Evolutionary conservation across 2,329 filamentous ascomycete species (phyloP), one percentile per base, ranked within the genome.

Genomic region (Zarea fungicola): DNA sequence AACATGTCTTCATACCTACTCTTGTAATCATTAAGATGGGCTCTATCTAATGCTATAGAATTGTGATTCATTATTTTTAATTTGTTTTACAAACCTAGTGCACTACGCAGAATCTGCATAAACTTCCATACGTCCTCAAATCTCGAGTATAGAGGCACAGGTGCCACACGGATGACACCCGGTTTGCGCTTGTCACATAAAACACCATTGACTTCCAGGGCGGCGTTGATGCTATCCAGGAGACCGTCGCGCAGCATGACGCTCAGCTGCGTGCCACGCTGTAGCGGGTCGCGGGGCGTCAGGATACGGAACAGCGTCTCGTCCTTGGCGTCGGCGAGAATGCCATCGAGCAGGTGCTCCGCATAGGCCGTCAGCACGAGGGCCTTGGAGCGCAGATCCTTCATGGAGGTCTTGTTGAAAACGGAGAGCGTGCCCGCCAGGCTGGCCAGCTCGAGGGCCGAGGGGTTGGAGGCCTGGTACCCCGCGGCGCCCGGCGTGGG

Each of bases 131-230:
- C 83, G 58, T 96, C 90, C 51, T 75, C 73, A 62, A 87, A 95
- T 0, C 78, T 81, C 60, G 92, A 92, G 67, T 95, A 96, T 56
- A 96, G 65, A 8, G 90, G 89, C 35, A 87, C 85, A 1, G 91
- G 90, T 2, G 90, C 89, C 1, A 95, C 82, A 2, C 90, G 75
- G 43, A 96, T 84, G 14, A 96, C 90, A 62, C 91, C 84, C 1
- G 91, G 90, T 64, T 87, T 88, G 51, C 90, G 75, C 74, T 93
- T 87, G 62, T 96, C 90, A 31, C 87, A 82, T 1, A 95, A 78
- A 3, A 93, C 82, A 1, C 85, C 87, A 2, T 79, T 76, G 11
- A 79, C 75, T 56, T 87, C 80, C 23, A 96, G 64, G 23, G 74
- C 75, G 36, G 72, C 69, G 51, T 81, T 75, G 3, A 95, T 80